Base-by-base conservation (phyloP, 108 stramenopile species). In the Fragilaria radians region DNA sequence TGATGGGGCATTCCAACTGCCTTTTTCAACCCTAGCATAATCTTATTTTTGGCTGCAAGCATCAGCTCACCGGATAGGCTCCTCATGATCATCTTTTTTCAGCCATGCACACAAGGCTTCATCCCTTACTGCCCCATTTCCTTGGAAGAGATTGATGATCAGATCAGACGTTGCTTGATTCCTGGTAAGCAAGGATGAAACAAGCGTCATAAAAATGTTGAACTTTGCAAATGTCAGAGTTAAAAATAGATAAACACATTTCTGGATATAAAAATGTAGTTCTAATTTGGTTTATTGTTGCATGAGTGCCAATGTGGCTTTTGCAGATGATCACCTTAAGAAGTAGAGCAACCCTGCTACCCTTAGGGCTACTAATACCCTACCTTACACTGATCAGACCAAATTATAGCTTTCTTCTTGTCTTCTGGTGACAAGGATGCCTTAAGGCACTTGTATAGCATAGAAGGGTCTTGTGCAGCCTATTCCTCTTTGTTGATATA, bases 121-220 rank as follows among this genome's bases (percentile, higher is more conserved):
- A 53, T 77, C 71, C 4, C 17, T 27, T 1, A 26, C 54, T 5
- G 59, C 50, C 19, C 33, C 19, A 57, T 72, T 72, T 0, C 62
- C 70, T 24, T 68, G 57, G 70, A 77, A 71, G 45, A 78, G 71
- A 49, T 73, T 72, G 36, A 53, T n/a, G 17, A 73, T 1, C 11
- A 78, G 31, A 47, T 69, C 46, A 18, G 54, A 9, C 3, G 65
- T 58, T 22, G 9, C 5, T 28, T 66, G 29, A 19, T 54, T 54
- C 25, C 68, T 28, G 2, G 70, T 47, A 0, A 5, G 14, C 9
- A 78, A 64, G 1, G 23, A 54, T 0, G 54, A 14, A 5, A 62
- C 32, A 2, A 46, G 29, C 1, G 17, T 25, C 14, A 46, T 14
- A 19, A 78, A 71, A 29, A 70, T 24, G 17, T 59, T 78, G 65